A percentile compares a stretch with the other conserved stretches of the same genome.
phyloP scores from a whole-genome alignment of 2,329 filamentous ascomycete species.

The Venturia aucupariae region DNA sequence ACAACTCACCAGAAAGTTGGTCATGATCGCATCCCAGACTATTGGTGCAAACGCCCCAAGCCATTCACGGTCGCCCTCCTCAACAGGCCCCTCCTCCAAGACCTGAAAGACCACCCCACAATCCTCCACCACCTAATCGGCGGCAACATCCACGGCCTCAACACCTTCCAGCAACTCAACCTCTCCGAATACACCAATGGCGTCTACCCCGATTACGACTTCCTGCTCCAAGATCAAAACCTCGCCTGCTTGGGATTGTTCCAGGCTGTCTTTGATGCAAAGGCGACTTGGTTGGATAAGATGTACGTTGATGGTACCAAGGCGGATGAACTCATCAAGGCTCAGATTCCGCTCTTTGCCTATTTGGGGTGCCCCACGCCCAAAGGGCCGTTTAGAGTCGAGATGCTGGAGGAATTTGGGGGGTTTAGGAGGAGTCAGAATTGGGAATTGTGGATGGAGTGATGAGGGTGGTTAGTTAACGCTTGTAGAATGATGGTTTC shows the following conservation, averaged over 20 bases:
- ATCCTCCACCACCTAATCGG: neutral
- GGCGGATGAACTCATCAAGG: neutral
- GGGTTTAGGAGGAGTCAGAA: constrained; percentile 2
- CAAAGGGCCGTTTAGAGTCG: neutral
- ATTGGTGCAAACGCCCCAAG: constrained; percentile 27
- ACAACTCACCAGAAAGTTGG: constrained; percentile 20
- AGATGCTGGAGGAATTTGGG: neutral
- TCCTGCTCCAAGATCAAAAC: neutral
- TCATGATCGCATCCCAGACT: constrained; percentile 34
- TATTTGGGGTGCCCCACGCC: constrained; percentile 7
- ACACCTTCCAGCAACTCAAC: neutral
- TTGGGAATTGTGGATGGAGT: neutral
- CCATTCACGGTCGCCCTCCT: neutral
- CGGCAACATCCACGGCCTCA: neutral
- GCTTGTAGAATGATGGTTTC: too few relatives aligned
- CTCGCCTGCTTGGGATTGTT: neutral
- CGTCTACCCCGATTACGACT: neutral
- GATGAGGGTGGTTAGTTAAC: neutral
- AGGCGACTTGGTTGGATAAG: neutral
- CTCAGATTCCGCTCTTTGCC: neutral
- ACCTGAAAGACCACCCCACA: neutral
- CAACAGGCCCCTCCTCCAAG: neutral
- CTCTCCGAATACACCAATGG: neutral
- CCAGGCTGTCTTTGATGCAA: constrained; percentile 4
- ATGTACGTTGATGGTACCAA: neutral